Evolutionary conservation across 2,329 filamentous ascomycete genomes (phyloP).

Genomic region (Sordariomycetes sp.): DNA sequence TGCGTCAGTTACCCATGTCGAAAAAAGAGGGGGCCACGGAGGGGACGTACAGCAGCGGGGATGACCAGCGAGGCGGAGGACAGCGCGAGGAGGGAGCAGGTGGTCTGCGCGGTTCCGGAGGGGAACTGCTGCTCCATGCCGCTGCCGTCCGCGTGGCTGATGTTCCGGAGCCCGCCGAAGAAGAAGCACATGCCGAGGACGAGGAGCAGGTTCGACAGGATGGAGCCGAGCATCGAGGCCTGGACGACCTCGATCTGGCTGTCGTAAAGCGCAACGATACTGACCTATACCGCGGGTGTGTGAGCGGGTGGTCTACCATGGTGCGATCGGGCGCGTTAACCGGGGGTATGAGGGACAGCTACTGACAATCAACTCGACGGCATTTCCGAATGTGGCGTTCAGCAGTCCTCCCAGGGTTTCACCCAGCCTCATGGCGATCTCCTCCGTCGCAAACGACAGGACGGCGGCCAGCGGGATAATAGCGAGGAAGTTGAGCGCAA

Average conservation of each 20-base stretch:
- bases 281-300: conserved; percentile 44
- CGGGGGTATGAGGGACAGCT: neutral
- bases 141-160: conserved; percentile 38
- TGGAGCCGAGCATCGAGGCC: conserved; percentile 91
- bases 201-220: conserved; percentile 85
- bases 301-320: neutral
- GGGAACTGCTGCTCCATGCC: conserved; percentile 61
- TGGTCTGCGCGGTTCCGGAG: conserved; percentile 65
- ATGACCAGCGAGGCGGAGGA: conserved; percentile 69
- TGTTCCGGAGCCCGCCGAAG: conserved; percentile 56
- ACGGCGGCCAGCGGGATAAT: conserved; percentile 65
- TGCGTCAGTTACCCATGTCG: conserved; percentile 9
- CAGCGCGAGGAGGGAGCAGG: conserved; percentile 60
- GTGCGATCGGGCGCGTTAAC: neutral
- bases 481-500: conserved; percentile 68
- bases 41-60: conserved; percentile 46
- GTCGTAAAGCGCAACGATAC: conserved; percentile 76
- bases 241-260: conserved; percentile 93
- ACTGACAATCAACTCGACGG: conserved; percentile 63
- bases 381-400: conserved; percentile 70
- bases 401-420: conserved; percentile 61
- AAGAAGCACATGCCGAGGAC: conserved; percentile 75
- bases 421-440: conserved; percentile 58
- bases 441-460: conserved; percentile 66
- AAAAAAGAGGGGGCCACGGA: neutral